Evolutionary conservation across 1,139 yeast genomes (phyloP).

Genomic region (Meyerozyma elateridarum): DNA sequence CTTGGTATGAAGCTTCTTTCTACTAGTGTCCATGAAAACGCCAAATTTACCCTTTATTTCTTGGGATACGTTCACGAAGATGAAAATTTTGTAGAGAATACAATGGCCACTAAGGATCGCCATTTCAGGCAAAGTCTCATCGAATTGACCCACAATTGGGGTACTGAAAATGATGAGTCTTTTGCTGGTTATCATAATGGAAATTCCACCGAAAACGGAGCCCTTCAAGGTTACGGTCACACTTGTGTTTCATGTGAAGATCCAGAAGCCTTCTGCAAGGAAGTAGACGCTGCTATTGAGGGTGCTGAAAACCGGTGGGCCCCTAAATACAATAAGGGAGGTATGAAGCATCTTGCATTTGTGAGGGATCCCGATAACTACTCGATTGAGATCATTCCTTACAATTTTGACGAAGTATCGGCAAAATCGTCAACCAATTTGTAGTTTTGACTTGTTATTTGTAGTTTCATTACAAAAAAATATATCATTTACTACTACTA

Average conservation of each 20-base stretch:
- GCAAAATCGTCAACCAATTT: neutral
- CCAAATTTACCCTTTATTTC: slow-evolving; percentile 82
- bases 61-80: slow-evolving; percentile 59
- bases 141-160: slow-evolving; percentile 94
- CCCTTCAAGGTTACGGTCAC: slow-evolving; percentile 83
- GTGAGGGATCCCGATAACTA: slow-evolving; percentile 92
- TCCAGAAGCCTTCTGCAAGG: slow-evolving; percentile 51
- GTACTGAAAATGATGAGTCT: slow-evolving; percentile 74
- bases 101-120: slow-evolving; percentile 18
- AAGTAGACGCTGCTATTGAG: slow-evolving; percentile 36
- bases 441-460: too few species aligned
- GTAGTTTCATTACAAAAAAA: too few species aligned
- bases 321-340: slow-evolving; percentile 54
- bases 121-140: slow-evolving; percentile 60
- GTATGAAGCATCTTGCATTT: slow-evolving; percentile 56
- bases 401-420: neutral
- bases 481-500: too few species aligned
- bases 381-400: slow-evolving; percentile 60
- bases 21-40: slow-evolving; percentile 52
- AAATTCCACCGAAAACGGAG: slow-evolving; percentile 50
- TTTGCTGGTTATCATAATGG: slow-evolving; percentile 81
- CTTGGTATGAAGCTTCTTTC: slow-evolving; percentile 76
- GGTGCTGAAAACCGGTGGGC: slow-evolving; percentile 35
- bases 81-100: slow-evolving; percentile 31
- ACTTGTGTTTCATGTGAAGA: slow-evolving; percentile 70